Evolutionary conservation across 2,329 filamentous ascomycete genomes (phyloP), one percentile per base, ranked within the genome.

Genomic region (Aspergillus spinulosporus): DNA sequence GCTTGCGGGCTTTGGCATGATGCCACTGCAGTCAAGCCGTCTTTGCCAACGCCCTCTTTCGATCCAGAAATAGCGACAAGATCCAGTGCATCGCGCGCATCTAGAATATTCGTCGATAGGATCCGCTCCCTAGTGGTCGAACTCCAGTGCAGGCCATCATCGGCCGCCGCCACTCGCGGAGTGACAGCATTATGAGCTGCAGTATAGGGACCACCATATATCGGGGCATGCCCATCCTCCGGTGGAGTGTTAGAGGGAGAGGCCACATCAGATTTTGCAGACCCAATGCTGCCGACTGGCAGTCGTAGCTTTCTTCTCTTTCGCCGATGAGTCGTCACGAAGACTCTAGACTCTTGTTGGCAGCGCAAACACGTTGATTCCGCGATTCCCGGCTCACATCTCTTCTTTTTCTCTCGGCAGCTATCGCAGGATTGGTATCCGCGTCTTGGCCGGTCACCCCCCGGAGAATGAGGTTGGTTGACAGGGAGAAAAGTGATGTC

Each of bases 371-470:
- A 53, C 9, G 26, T 12, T 11, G 31, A 6, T 14, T 14, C 44
- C 4, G n/a, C 34, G 3, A 4, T 5, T 43, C 11, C 7, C 8
- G 26, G 4, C 26, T 31, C 52, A n/a, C 52, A 54, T 49, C 29
- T 11, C 44, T 54, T 54, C 14, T 54, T 54, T 28, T 43, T 54
- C 8, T 49, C 44, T 2, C 52, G 52, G 12, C 52, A 54, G n/a
- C 44, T 54, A 2, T 54, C 52, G 37, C 52, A 54, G 21, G 52
- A 54, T 26, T 54, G 52, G 26, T 49, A 49, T 5, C 45, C 52
- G n/a, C 52, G 52, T 8, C 36, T 44, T 12, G 52, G 45, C 3
- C 44, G 45, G 4, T 43, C 36, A 5, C 26, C 36, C 14, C 14
- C 37, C 12, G 52, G 52, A 9, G 52, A 54, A 15, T 8, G 8